Evolutionary conservation across 768 basidiomycete genomes (phyloP).

Genomic region (Boletus reticuloceps): DNA sequence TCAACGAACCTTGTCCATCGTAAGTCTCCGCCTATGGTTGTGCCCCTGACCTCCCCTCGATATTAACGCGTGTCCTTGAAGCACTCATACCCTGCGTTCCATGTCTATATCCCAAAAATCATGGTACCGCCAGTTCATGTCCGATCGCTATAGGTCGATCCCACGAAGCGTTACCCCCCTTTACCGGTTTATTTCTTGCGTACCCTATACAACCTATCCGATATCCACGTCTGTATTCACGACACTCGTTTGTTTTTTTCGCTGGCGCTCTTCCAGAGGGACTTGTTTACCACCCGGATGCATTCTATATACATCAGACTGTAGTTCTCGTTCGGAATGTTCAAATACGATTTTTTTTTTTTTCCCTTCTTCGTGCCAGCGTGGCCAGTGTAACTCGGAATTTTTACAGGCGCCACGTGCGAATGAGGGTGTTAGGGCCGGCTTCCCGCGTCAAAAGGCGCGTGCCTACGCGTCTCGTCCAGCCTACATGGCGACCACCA

Average conservation of each 20-base stretch:
- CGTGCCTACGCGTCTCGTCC: constrained; percentile 8
- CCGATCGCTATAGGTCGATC: constrained; percentile 10
- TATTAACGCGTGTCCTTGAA: constrained; percentile 8
- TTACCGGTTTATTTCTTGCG: constrained; percentile 2
- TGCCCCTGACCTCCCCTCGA: not conserved
- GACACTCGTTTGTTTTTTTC: constrained; percentile 1
- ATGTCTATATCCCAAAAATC: constrained; percentile 7
- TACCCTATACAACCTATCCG: constrained; percentile 1
- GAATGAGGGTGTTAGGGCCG: constrained; percentile 30
- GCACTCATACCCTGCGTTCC: not conserved
- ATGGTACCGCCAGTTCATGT: constrained; percentile 9
- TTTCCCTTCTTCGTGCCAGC: not conserved
- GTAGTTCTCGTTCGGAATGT: constrained; percentile 3
- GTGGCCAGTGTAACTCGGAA: not conserved
- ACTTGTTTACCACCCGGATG: constrained; percentile 1
- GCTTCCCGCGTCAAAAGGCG: constrained; percentile 25
- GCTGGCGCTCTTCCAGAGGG: constrained; percentile 1
- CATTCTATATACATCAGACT: constrained; percentile 5
- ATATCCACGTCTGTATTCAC: constrained; percentile 4
- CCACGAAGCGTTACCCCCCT: not conserved
- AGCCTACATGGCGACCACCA: constrained; percentile 10
- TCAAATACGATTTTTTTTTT: not conserved
- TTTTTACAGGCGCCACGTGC: constrained; percentile 2
- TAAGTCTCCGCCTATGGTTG: constrained; percentile 6
- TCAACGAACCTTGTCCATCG: not conserved